These are phyloP conservation scores for Cephaloascus fragrans DNA, from an alignment of 805 yeast genomes.

Conservation along the genomic window DNA sequence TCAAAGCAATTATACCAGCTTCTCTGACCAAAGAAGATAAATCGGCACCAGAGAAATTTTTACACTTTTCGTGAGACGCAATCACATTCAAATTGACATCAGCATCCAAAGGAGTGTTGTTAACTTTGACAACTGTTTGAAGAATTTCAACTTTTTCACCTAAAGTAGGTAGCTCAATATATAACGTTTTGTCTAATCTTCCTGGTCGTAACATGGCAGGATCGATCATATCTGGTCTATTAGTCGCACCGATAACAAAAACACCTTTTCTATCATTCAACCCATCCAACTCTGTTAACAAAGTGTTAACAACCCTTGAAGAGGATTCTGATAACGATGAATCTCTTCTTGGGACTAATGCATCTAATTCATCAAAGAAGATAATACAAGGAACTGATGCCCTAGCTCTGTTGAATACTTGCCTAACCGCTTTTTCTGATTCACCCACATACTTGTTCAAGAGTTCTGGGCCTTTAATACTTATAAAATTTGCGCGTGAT, in stretches of 20 bases:
- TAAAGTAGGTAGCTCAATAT: slow-evolving; percentile 78
- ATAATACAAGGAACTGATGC: slow-evolving; percentile 91
- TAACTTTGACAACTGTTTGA: slow-evolving; percentile 60
- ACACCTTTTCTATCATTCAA: slow-evolving; percentile 87
- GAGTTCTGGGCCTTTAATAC: slow-evolving; percentile 93
- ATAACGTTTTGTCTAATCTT: slow-evolving; percentile 84
- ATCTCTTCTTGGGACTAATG: slow-evolving; percentile 91
- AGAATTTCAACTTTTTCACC: slow-evolving; percentile 77
- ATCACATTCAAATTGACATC: slow-evolving; percentile 52
- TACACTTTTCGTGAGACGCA: slow-evolving; percentile 70
- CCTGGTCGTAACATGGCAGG: slow-evolving; percentile 98
- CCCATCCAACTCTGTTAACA: slow-evolving; percentile 92
- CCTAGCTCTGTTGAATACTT: slow-evolving; percentile 85
- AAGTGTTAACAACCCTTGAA: slow-evolving; percentile 88
- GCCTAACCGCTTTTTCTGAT: slow-evolving; percentile 87
- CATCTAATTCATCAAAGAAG: slow-evolving; percentile 94
- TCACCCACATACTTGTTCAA: slow-evolving; percentile 95
- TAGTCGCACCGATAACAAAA: slow-evolving; percentile 93
- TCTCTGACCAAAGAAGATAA: slow-evolving; percentile 85
- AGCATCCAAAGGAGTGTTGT: slow-evolving; percentile 62
- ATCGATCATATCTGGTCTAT: slow-evolving; percentile 96
- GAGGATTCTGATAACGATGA: slow-evolving; percentile 81
- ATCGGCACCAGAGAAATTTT: slow-evolving; percentile 95
- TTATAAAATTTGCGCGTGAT: slow-evolving; percentile 90
- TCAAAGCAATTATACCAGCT: slow-evolving; percentile 84